Evolutionary conservation across 2,329 filamentous ascomycete genomes (phyloP), one percentile per base, ranked within the genome.

Genomic region (Aureobasidium sp.): DNA sequence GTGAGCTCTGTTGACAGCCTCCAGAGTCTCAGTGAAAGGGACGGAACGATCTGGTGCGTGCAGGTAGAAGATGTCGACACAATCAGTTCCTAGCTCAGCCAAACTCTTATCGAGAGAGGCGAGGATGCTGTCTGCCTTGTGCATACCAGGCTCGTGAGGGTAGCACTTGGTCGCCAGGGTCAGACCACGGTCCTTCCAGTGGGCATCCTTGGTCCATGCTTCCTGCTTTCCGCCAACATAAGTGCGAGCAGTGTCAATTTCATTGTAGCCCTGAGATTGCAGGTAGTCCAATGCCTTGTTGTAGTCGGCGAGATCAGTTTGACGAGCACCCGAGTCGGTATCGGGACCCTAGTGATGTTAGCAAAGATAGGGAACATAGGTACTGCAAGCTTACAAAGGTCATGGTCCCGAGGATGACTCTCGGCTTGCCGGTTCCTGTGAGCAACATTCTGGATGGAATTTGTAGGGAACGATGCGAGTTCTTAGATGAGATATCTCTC

Each of bases 371-470:
- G 29, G 16, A 13, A 25, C 37, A 30, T 54, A 30, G 32, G 42
- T 39, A 21, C 21, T 21, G 21, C 21, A 63, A 65, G 25, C 67
- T 73, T 73, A 88, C 89, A 77, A 91, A 91, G 70, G 88, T 92
- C 91, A 95, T 94, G 60, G 91, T 81, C 66, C 91, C 90, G 42
- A 96, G 85, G 79, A 96, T 90, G 69, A 91, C 79, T 65, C 88
- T 83, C 65, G 86, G 81, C 67, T 85, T 87, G 61, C 74, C 74
- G 58, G 75, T 76, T 50, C 70, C 34, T 70, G 63, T 68, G 59
- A 77, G 72, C 67, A 75, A 74, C 75, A 77, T 77, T 30, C 54
- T 67, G 53, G 49, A 52, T 37, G 21, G 11, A 36, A n/a, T 16
- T 5, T 37, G 32, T 34, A 13, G 16, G n/a, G 42, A 3, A 37